These are phyloP conservation scores for Penicillium sp. DNA, from an alignment of 2,329 filamentous ascomycete species.

Conservation along the genomic window DNA sequence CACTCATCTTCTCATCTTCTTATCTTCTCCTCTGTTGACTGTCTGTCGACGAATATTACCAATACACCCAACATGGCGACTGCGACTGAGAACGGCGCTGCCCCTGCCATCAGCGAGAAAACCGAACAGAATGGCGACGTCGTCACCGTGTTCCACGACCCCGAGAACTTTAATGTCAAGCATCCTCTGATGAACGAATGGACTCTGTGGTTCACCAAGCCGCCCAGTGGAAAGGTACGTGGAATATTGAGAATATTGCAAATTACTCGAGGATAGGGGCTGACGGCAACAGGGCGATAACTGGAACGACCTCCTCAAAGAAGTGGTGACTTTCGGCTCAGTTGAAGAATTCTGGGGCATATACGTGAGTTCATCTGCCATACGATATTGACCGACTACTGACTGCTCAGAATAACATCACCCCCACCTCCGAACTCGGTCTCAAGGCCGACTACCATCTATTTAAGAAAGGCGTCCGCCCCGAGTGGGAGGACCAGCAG, in stretches of 20 bases:
- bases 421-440: constrained; percentile 87
- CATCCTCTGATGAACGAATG: constrained; percentile 95
- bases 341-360: constrained; percentile 99
- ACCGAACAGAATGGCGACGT: constrained; percentile 31
- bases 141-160: constrained; percentile 95
- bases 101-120: constrained; percentile 12
- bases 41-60: not conserved
- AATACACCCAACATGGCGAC: constrained; percentile 11
- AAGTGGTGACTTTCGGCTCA: constrained; percentile 97
- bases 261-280: not conserved
- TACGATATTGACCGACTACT: not conserved
- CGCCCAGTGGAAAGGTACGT: constrained; percentile 84
- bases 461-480: constrained; percentile 95
- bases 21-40: not conserved
- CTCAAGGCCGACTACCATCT: constrained; percentile 99
- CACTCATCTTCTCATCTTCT: not conserved
- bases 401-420: constrained; percentile 86
- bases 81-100: constrained; percentile 13
- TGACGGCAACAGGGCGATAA: constrained; percentile 70
- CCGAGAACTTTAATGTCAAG: constrained; percentile 99
- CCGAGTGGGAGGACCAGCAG: constrained; percentile 96
- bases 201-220: constrained; percentile 99
- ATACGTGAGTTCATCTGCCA: constrained; percentile 65
- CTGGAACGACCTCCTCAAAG: constrained; percentile 97
- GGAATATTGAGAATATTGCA: too few relatives aligned